These are phyloP conservation scores for Mycothermus thermophilus DNA, from an alignment of 495 filamentous ascomycete genomes.

Conservation along the genomic window DNA sequence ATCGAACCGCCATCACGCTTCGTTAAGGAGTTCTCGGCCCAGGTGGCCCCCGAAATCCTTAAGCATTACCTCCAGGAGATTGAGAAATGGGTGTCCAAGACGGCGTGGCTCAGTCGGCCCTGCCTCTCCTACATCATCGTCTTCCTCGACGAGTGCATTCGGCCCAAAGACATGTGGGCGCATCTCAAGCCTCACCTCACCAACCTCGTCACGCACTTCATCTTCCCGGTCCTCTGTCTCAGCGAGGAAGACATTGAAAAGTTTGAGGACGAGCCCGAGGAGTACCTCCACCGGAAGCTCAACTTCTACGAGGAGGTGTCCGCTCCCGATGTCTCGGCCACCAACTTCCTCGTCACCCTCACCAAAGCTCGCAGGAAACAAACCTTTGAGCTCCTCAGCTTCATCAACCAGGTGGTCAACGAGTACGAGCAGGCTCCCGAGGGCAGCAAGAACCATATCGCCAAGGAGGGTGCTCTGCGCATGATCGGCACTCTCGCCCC, in stretches of 20 bases:
- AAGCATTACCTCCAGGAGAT: conserved; percentile 85
- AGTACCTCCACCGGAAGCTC: conserved; percentile 91
- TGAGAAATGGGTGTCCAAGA: conserved; percentile 92
- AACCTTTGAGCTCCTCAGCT: conserved; percentile 82
- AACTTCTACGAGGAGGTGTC: conserved; percentile 98
- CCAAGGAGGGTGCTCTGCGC: conserved; percentile 89
- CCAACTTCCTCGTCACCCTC: conserved; percentile 86
- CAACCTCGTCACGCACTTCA: conserved; percentile 77
- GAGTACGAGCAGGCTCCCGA: conserved; percentile 69
- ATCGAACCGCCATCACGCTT: conserved; percentile 61
- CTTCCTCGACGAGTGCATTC: conserved; percentile 93
- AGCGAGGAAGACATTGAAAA: conserved; percentile 85
- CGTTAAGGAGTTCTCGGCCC: conserved; percentile 76
- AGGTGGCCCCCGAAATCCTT: conserved; percentile 89
- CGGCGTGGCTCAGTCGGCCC: conserved; percentile 86
- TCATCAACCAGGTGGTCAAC: conserved; percentile 87
- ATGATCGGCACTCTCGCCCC: conserved; percentile 95
- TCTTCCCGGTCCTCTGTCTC: conserved; percentile 91
- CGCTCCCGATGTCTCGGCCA: conserved; percentile 88
- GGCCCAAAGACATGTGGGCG: conserved; percentile 92
- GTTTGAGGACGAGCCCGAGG: conserved; percentile 84
- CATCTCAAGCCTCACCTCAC: conserved; percentile 87
- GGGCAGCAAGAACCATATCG: conserved; percentile 75
- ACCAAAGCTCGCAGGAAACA: conserved; percentile 93
- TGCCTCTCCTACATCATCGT: conserved; percentile 83